Base-by-base conservation (phyloP, 2,329 filamentous ascomycete genomes). In the Aspergillus neoniger region DNA sequence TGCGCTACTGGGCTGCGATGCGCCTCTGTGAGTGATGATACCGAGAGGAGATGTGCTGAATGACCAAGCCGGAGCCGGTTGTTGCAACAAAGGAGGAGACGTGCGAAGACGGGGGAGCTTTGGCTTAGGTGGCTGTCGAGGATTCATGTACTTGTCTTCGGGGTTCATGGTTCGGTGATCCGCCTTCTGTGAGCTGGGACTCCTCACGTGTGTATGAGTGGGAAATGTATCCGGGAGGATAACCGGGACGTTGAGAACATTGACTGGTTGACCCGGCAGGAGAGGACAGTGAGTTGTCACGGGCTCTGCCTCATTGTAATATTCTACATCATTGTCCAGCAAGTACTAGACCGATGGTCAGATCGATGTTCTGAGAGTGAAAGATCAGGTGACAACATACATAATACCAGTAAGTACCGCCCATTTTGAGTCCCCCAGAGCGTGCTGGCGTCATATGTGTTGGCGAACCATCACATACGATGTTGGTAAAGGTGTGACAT, bases 321-420 rank as follows among this genome's bases (percentile, higher is more conserved):
- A 87, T 76, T 97, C 93, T 36, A 87, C 82, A 51, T 89, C 87
- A 67, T 89, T 88, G 75, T 97, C 88, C 44, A 97, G 76, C 73
- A 93, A 87, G 77, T 96, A 97, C 91, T 96, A 74, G 56, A 64
- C 43, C 25, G 39, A 60, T 28, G 55, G 66, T 77, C 56, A 76
- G 75, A 54, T 47, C 9, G 12, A 53, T 7, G 30, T 23, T 47
- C 8, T 17, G n/a, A 15, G 36, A 23, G 32, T 12, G 32, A 23
- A 14, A 38, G 28, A 14, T 15, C 12, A 10, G 25, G 4, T 55
- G n/a, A 38, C 51, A 48, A 83, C 90, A 79, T 81, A 96, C 92
- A 79, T 95, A 97, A 82, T 96, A 98, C 84, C 94, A 97, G 77
- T 97, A 97, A 15, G 89, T 95, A 62, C 90, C 87, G 48, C 93